These are phyloP conservation scores for Trametes gibbosa DNA, from an alignment of 768 basidiomycete genomes.

Conservation along the genomic window DNA sequence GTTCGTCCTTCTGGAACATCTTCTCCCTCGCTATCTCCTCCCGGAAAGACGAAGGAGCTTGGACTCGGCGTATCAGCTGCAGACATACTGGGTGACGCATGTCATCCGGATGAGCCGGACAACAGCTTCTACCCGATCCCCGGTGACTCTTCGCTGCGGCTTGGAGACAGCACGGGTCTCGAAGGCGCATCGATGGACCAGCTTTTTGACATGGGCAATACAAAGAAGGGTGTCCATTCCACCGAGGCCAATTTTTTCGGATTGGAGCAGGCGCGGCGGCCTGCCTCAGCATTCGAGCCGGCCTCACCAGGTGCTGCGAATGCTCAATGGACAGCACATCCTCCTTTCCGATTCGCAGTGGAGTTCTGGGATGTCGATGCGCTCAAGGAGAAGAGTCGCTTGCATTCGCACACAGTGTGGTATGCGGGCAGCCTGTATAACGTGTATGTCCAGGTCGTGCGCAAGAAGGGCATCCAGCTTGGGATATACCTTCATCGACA, in stretches of 20 bases:
- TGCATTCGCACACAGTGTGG: slow-evolving; percentile 86
- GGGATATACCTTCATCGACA: slow-evolving; percentile 91
- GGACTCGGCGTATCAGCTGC: slow-evolving; percentile 56
- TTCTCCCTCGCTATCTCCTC: slow-evolving; percentile 36
- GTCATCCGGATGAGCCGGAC: slow-evolving; percentile 16
- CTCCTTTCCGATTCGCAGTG: slow-evolving; percentile 81
- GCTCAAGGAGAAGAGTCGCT: slow-evolving; percentile 79
- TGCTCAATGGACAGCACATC: slow-evolving; percentile 64
- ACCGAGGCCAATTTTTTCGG: slow-evolving; percentile 65
- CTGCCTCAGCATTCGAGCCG: slow-evolving; percentile 27
- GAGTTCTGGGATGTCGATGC: slow-evolving; percentile 88
- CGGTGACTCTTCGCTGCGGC: slow-evolving; percentile 64
- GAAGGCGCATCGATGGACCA: slow-evolving; percentile 67
- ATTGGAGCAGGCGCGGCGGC: slow-evolving; percentile 45
- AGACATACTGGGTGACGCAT: slow-evolving; percentile 39
- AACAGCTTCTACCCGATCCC: slow-evolving; percentile 60
- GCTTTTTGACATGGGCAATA: slow-evolving; percentile 43
- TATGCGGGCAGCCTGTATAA: slow-evolving; percentile 88
- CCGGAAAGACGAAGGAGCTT: slow-evolving; percentile 55
- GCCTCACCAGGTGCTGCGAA: slow-evolving; percentile 41
- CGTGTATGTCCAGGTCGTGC: slow-evolving; percentile 84
- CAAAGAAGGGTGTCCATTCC: slow-evolving; percentile 20
- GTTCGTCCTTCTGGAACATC: slow-evolving; percentile 33
- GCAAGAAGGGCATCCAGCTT: slow-evolving; percentile 77
- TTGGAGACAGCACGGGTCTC: slow-evolving; percentile 65